These are phyloP conservation scores for Salvia splendens DNA, from an alignment of 257 asterid genomes.

Conservation along the genomic window DNA sequence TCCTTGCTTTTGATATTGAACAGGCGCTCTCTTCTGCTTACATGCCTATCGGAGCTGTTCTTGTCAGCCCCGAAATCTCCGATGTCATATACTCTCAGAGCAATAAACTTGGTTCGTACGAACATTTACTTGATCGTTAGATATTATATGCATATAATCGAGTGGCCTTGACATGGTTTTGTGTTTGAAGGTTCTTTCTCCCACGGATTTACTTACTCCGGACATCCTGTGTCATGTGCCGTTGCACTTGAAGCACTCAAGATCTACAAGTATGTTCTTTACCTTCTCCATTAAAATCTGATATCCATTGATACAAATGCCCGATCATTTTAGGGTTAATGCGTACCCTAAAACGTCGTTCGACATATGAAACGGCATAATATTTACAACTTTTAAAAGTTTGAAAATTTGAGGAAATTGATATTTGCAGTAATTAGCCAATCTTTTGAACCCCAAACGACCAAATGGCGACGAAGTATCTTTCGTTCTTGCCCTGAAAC, in stretches of 20 bases:
- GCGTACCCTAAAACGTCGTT: no score
- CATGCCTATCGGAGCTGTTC: conserved; percentile 95
- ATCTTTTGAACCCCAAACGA: no score
- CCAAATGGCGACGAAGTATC: no score
- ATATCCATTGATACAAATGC: no score
- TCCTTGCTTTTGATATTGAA: conserved; percentile 10
- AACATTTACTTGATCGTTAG: neutral
- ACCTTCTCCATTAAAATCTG: neutral
- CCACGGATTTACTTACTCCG: conserved; percentile 96
- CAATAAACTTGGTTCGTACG: conserved; percentile 73
- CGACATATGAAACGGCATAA: no score
- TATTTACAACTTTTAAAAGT: no score
- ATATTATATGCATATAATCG: conserved; percentile 3
- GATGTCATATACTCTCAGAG: conserved; percentile 90
- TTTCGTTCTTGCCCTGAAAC: no score
- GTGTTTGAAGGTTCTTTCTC: conserved; percentile 65
- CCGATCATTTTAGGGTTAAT: no score
- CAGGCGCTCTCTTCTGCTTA: conserved; percentile 97
- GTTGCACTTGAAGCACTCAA: conserved; percentile 90
- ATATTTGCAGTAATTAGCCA: no score
- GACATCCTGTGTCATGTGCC: conserved; percentile 96
- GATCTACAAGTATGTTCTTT: conserved; percentile 72
- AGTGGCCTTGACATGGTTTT: neutral
- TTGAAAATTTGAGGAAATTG: no score
- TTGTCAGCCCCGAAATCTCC: conserved; percentile 71